Percentiles rank a stretch among this genome's conserved stretches.
phyloP scores from a whole-genome alignment of 768 basidiomycete genomes.

The Obba rivulosa region DNA sequence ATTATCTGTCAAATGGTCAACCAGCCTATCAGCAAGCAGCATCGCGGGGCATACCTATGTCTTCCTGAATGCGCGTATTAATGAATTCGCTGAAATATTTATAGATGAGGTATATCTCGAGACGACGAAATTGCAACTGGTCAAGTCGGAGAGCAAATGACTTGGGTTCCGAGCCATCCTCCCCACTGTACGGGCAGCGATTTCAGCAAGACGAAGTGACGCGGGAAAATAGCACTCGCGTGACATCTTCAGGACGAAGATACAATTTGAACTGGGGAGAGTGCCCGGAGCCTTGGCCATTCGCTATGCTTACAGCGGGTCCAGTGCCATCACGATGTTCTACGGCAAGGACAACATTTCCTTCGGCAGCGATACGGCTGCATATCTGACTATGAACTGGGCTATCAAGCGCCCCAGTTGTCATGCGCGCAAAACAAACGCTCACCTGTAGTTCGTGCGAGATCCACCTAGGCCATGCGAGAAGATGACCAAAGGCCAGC shows the following conservation, averaged over 20 bases:
- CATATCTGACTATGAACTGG: conserved; percentile 54
- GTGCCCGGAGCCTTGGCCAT: conserved; percentile 23
- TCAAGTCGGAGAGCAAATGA: conserved; percentile 51
- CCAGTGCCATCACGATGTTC: conserved; percentile 84
- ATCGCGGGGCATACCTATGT: background rate
- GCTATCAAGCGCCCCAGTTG: background rate
- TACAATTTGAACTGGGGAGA: conserved; percentile 38
- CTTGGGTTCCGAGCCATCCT: conserved; percentile 17
- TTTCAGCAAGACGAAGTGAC: background rate
- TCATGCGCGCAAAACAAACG: background rate
- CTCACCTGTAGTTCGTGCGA: conserved; percentile 64
- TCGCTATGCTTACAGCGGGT: conserved; percentile 30
- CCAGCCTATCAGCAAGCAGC: conserved; percentile 24
- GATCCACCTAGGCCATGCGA: conserved; percentile 81
- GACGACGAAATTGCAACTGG: conserved; percentile 64
- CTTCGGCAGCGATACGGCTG: conserved; percentile 65
- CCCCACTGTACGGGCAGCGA: conserved; percentile 19
- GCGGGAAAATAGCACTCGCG: conserved; percentile 31
- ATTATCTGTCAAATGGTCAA: conserved; percentile 15
- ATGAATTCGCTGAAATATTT: conserved; percentile 55
- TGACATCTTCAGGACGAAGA: conserved; percentile 46
- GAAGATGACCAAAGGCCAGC: conserved; percentile 80
- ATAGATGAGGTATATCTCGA: conserved; percentile 65
- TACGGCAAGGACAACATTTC: conserved; percentile 74
- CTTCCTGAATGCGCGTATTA: conserved; percentile 24